A percentile compares a stretch with the other conserved stretches of the same genome.
phyloP scores from a whole-genome alignment of 768 basidiomycete species.

The Serendipita vermifera region DNA sequence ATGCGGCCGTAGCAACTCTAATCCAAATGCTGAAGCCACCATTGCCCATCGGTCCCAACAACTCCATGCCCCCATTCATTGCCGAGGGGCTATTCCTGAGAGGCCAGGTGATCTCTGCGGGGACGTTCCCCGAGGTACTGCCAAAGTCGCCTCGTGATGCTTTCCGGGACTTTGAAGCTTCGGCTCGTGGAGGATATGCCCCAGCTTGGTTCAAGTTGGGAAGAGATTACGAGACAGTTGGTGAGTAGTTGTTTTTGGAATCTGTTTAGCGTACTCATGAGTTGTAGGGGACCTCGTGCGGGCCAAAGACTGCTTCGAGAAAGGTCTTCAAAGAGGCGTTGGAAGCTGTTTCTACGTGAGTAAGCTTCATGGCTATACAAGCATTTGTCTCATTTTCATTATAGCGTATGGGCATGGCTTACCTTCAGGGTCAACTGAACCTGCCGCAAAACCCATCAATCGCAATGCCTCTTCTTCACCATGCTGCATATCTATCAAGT shows the following conservation, averaged over 20 bases:
- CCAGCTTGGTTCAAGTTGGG: constrained; percentile 89
- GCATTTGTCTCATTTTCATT: constrained; percentile 11
- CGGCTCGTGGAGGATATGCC: constrained; percentile 62
- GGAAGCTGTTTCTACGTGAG: constrained; percentile 74
- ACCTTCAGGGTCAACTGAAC: constrained; percentile 76
- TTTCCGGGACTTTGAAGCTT: constrained; percentile 79
- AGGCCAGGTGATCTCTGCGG: constrained; percentile 59
- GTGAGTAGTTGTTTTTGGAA: background rate
- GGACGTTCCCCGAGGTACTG: constrained; percentile 28
- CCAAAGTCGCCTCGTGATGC: constrained; percentile 60
- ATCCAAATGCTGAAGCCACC: constrained; percentile 38
- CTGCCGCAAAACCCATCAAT: constrained; percentile 37
- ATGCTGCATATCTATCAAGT: constrained; percentile 62
- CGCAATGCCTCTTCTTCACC: constrained; percentile 61
- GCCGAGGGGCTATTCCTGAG: constrained; percentile 68
- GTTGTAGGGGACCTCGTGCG: constrained; percentile 47
- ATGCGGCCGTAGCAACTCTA: constrained; percentile 52
- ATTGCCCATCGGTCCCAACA: constrained; percentile 19
- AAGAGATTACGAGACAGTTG: constrained; percentile 74
- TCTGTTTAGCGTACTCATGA: background rate
- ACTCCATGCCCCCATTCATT: constrained; percentile 29
- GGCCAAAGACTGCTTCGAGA: constrained; percentile 77
- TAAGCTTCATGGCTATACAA: constrained; percentile 22
- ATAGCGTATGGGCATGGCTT: constrained; percentile 86
- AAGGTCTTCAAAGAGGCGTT: constrained; percentile 60